Percentiles rank a stretch among this genome's conserved stretches.
phyloP scores from a whole-genome alignment of 805 yeast species.

The Middelhovenomyces tepae region DNA sequence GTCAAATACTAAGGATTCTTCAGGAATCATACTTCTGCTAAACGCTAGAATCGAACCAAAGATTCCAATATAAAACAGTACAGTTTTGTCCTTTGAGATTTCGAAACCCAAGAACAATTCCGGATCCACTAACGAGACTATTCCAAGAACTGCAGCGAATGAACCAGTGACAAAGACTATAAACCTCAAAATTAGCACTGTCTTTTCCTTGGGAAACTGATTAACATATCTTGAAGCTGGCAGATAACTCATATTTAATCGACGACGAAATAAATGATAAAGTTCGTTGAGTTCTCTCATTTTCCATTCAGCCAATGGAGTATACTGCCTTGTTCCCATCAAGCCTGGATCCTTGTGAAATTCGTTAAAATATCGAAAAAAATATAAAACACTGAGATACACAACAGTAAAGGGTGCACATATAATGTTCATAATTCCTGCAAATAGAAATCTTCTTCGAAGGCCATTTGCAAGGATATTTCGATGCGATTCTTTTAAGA shows the following conservation, averaged over 20 bases:
- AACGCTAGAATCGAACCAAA: conserved; percentile 86
- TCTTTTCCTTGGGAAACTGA: conserved; percentile 81
- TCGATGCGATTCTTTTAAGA: conserved; percentile 65
- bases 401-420: conserved; percentile 79
- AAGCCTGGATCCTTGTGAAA: conserved; percentile 81
- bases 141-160: conserved; percentile 76
- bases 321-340: conserved; percentile 75
- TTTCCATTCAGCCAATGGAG: conserved; percentile 94
- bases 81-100: conserved; percentile 69
- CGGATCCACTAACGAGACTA: conserved; percentile 72
- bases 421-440: conserved; percentile 75
- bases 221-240: conserved; percentile 78
- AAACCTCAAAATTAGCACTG: conserved; percentile 48
- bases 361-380: conserved; percentile 87
- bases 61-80: conserved; percentile 77
- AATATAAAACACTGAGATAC: conserved; percentile 74
- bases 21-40: conserved; percentile 60
- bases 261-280: conserved; percentile 74
- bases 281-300: conserved; percentile 90
- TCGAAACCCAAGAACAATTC: conserved; percentile 88
- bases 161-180: conserved; percentile 77
- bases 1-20: conserved; percentile 68
- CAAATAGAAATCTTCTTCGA: conserved; percentile 71
- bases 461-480: conserved; percentile 59
- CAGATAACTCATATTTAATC: conserved; percentile 67